Evolutionary conservation across 805 yeast species (phyloP).

Genomic region (Starmerella powellii): DNA sequence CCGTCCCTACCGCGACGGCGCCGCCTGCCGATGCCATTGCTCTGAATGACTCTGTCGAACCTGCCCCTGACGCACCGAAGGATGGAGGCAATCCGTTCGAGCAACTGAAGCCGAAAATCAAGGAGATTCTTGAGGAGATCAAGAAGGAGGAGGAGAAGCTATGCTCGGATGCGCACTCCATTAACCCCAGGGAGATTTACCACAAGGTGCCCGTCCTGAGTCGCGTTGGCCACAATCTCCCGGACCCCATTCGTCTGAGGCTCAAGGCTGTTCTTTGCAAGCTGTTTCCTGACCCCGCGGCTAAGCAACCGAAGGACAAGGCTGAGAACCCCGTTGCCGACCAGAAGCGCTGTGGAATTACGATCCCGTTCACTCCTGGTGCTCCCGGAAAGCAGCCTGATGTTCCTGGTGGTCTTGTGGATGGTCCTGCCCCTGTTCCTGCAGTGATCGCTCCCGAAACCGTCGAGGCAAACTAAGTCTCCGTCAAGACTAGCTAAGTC

Average conservation of each 20-base stretch:
- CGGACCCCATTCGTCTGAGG: slow-evolving; percentile 2
- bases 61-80: not conserved
- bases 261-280: not conserved
- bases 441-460: no score
- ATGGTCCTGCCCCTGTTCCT: no score
- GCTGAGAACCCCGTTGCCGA: no score
- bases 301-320: no score
- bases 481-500: no score
- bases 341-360: no score
- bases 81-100: not conserved
- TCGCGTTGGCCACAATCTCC: slow-evolving; percentile 2
- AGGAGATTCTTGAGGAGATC: slow-evolving; percentile 7
- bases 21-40: not conserved
- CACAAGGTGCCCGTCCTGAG: slow-evolving; percentile 4
- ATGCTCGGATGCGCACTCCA: not conserved
- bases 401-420: no score
- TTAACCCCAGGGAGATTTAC: not conserved
- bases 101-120: slow-evolving; percentile 8
- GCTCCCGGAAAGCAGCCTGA: no score
- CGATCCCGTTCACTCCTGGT: no score
- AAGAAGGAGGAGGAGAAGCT: slow-evolving; percentile 8
- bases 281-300: not conserved
- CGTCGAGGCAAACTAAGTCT: no score
- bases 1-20: not conserved
- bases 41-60: not conserved